Percentiles rank a stretch among this genome's conserved stretches.
Conservation (phyloP, 495 filamentous ascomycete species). For the Penicillium cataractarum region DNA sequence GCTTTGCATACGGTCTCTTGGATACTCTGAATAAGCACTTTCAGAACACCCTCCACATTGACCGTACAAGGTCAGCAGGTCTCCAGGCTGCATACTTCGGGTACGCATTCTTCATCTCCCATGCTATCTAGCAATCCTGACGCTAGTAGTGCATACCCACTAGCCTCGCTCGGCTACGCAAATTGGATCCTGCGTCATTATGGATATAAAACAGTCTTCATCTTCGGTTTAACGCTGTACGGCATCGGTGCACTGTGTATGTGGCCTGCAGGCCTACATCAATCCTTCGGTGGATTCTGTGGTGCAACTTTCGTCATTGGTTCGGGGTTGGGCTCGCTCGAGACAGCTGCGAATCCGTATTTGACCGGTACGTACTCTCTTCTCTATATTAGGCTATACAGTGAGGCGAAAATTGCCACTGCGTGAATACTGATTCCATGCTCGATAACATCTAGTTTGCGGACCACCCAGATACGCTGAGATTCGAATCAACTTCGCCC, state of each 20-base stretch:
- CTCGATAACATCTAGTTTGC: slow-evolving; percentile 39
- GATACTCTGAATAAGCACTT: slow-evolving; percentile 58
- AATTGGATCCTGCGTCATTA: slow-evolving; percentile 58
- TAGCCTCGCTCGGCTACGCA: slow-evolving; percentile 63
- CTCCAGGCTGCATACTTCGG: slow-evolving; percentile 60
- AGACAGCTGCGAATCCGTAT: slow-evolving; percentile 62
- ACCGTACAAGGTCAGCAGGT: slow-evolving; percentile 52
- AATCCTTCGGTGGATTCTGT: slow-evolving; percentile 63
- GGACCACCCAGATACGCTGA: slow-evolving; percentile 56
- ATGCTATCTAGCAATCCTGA: not conserved
- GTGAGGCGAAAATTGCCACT: too few relatives aligned
- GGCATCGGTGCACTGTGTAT: slow-evolving; percentile 58
- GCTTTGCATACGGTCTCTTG: slow-evolving; percentile 53
- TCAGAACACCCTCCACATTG: slow-evolving; percentile 57
- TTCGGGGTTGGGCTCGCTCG: slow-evolving; percentile 55
- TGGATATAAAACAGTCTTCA: slow-evolving; percentile 58
- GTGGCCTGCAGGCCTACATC: slow-evolving; percentile 57
- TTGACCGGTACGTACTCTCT: slow-evolving; percentile 42
- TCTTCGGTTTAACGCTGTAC: slow-evolving; percentile 54
- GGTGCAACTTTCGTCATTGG: slow-evolving; percentile 63
- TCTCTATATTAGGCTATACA: too few relatives aligned
- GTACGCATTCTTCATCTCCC: slow-evolving; percentile 22
- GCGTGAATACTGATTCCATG: not conserved
- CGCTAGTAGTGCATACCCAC: slow-evolving; percentile 54
- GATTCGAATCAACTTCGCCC: slow-evolving; percentile 66